phyloP scores from a whole-genome alignment of 768 basidiomycete species.

The Termitomyces sp. region DNA sequence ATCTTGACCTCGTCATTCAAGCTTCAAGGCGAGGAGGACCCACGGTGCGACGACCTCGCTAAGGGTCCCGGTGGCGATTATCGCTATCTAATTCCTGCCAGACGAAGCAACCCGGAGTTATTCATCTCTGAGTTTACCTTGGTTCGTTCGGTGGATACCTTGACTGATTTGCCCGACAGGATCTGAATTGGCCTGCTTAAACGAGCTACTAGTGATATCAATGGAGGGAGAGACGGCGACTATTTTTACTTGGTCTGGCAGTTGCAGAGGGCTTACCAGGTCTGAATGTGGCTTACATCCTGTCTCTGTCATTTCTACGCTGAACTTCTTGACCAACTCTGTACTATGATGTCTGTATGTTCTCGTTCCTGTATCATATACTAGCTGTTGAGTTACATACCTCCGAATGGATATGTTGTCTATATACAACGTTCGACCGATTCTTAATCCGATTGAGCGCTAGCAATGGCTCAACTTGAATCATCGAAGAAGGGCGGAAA shows the following conservation, averaged over 20 bases:
- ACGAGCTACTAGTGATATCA: neutral
- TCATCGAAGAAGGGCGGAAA: too few relatives aligned
- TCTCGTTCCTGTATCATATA: neutral
- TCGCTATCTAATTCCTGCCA: conserved; percentile 6
- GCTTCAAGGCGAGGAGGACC: neutral
- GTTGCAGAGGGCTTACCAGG: neutral
- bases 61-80: neutral
- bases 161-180: neutral
- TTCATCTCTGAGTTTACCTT: neutral
- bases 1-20: conserved; percentile 3
- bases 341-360: too few relatives aligned
- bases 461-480: too few relatives aligned
- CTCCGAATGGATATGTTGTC: too few relatives aligned
- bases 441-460: too few relatives aligned
- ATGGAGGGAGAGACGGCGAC: neutral
- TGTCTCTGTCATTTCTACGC: neutral
- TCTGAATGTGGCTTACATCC: neutral
- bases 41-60: conserved; percentile 3
- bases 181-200: neutral
- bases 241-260: neutral
- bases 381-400: neutral
- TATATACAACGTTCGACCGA: too few relatives aligned
- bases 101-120: neutral
- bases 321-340: too few relatives aligned
- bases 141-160: neutral